Evolutionary conservation across 2,329 filamentous ascomycete genomes (phyloP), one percentile per base, ranked within the genome.

Genomic region (Penicillium sp.): DNA sequence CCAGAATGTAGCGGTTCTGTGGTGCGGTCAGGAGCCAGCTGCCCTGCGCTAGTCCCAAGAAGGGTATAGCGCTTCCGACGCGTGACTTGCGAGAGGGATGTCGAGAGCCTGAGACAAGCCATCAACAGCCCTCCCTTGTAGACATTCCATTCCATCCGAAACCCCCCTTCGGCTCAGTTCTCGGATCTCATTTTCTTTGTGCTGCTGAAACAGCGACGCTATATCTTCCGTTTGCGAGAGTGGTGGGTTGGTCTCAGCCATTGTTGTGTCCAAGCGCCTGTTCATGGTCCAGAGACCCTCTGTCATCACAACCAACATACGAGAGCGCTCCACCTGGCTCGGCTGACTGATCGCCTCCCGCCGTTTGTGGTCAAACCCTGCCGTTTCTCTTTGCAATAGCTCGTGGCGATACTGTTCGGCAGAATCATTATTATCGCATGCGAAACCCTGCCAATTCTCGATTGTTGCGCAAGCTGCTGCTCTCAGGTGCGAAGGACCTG

Each of bases 51-150:
- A 40, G 55, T 56, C n/a, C 42, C 24, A 29, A 52, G 57, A 59
- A 27, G 27, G 65, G 66, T 28, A 57, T 68, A 69, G 66, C 60
- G 65, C 50, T 47, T 29, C 65, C 61, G 66, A 67, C 66, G 66
- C 66, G 66, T 69, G 66, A 69, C 65, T 38, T 39, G 27, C 55
- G 50, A 55, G 52, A 59, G 61, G 54, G 53, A 62, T 57, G 60
- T 59, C 9, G 25, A 36, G 18, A 26, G 28, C 25, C 60, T 18
- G 25, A 36, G 18, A 26, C 26, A 34, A 43, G 24, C 35, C 59
- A 54, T 48, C 54, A 59, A 54, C 49, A 28, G 50, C 49, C 57
- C 54, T 60, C 60, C 52, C 49, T 50, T 43, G 48, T 34, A 53
- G 47, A 46, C 45, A 36, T 47, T 49, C 44, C 46, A 49, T 37